Percentiles rank a stretch among this genome's conserved stretches.
These are phyloP conservation scores for Wilcoxina mikolae DNA, from an alignment of 495 filamentous ascomycete species.

Conservation along the genomic window DNA sequence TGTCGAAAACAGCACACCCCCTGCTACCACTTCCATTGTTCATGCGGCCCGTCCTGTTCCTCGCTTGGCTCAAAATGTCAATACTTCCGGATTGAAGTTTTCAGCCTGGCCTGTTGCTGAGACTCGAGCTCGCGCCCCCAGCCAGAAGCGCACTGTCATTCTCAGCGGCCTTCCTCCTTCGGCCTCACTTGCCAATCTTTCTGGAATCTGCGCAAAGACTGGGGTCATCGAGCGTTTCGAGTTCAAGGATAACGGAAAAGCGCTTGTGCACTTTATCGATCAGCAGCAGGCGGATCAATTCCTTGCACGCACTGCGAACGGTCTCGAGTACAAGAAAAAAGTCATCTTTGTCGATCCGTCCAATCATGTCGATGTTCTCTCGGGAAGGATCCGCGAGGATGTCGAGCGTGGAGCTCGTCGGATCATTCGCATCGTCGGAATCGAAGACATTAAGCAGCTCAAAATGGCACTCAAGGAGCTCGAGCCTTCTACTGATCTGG, in stretches of 20 bases:
- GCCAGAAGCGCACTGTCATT: background rate
- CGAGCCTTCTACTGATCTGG: background rate
- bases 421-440: constrained; percentile 1
- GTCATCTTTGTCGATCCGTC: background rate
- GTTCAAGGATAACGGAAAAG: background rate
- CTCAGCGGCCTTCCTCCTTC: background rate
- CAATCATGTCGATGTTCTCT: background rate
- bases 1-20: too few relatives aligned
- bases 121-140: background rate
- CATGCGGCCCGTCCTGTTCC: too few relatives aligned
- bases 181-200: background rate
- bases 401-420: background rate
- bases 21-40: too few relatives aligned
- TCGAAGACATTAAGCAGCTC: background rate
- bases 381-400: background rate
- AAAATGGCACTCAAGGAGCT: background rate
- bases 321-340: background rate
- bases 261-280: background rate
- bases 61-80: background rate
- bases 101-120: background rate
- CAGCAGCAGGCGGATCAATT: background rate
- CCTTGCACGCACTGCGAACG: constrained; percentile 1
- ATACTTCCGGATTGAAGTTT: background rate
- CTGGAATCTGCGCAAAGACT: background rate
- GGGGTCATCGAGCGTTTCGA: constrained; percentile 2